Evolutionary conservation across 148 eudicot genomes (phyloP), one percentile per base, ranked within the genome.

Genomic region (Arctostaphylos glauca): DNA sequence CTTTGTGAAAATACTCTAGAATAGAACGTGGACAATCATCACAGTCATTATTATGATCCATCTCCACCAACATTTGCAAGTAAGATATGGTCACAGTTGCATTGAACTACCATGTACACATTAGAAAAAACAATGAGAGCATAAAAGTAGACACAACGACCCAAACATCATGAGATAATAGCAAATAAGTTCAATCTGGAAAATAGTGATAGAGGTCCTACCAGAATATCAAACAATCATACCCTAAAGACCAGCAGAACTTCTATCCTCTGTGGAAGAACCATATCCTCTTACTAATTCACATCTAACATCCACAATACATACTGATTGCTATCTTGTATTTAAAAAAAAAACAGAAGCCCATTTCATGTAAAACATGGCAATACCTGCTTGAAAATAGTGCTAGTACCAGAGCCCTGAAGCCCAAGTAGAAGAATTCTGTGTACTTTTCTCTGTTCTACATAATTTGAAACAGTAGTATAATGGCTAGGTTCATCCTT

Each of bases 381-480:
- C 31, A 38, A 43, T 88, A 94, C 99, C 97, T 96, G 99, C 94
- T 96, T 96, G 85, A 96, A 96, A 31, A 96, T 89, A 19, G 99
- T 96, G 91, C 99, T 96, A 77, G 99, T 94, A 83, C 99, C 99
- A 82, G 98, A 89, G 62, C 98, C 93, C 56, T 88, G 93, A 23
- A 90, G 91, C 66, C 99, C 99, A 74, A 96, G 91, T 70, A 96
- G 90, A 77, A 96, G 91, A 84, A 96, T 92, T 89, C 90, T 96
- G 84, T 94, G 97, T 56, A 82, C 72, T 83, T 86, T 93, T 88
- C 88, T 92, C 87, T 86, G 93, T 76, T 96, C 98, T 54, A 93
- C 83, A 90, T 88, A 96, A 87, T 89, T 90, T 80, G 99, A 92
- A 76, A 96, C 88, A 70, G 88, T 83, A 2, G 93, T 87, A 84